phyloP scores from a whole-genome alignment of 163 green algal species.

The Scenedesmus sp. region DNA sequence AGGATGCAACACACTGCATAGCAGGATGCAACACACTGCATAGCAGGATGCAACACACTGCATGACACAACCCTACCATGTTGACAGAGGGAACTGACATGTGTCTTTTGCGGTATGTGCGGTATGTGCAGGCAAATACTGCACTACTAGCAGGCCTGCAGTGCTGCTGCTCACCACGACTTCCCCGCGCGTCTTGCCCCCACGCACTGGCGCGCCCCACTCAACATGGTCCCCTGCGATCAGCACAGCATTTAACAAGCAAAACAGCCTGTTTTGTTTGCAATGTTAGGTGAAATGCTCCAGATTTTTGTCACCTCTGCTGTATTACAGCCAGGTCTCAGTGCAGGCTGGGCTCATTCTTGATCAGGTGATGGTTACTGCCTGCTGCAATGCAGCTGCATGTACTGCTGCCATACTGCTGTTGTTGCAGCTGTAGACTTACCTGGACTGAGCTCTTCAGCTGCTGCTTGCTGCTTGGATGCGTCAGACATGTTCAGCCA shows the following conservation, averaged over 20 bases:
- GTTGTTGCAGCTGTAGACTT: not conserved
- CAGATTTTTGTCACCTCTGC: no score
- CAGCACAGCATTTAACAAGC: not conserved
- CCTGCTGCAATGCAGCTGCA: no score
- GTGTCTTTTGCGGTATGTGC: not conserved
- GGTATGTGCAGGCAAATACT: no score
- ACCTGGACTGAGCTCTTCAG: not conserved
- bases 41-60: not conserved
- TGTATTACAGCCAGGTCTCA: no score
- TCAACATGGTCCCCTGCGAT: constrained; percentile 30
- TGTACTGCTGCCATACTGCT: not conserved
- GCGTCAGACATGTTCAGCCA: not conserved
- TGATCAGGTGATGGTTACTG: no score
- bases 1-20: not conserved
- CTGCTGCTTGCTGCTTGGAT: constrained; percentile 3
- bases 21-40: not conserved
- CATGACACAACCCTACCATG: not conserved
- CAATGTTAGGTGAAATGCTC: no score
- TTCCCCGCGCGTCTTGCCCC: constrained; percentile 12
- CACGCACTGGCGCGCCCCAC: constrained; percentile 26
- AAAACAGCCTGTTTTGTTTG: no score
- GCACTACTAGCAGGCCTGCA: not conserved
- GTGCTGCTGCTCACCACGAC: constrained; percentile 12
- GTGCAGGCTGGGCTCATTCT: no score
- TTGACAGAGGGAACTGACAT: not conserved